Percentiles rank a stretch among this genome's conserved stretches.
Conservation (phyloP, 139 green algal species). For the Chlamydomonas schloesseri region DNA sequence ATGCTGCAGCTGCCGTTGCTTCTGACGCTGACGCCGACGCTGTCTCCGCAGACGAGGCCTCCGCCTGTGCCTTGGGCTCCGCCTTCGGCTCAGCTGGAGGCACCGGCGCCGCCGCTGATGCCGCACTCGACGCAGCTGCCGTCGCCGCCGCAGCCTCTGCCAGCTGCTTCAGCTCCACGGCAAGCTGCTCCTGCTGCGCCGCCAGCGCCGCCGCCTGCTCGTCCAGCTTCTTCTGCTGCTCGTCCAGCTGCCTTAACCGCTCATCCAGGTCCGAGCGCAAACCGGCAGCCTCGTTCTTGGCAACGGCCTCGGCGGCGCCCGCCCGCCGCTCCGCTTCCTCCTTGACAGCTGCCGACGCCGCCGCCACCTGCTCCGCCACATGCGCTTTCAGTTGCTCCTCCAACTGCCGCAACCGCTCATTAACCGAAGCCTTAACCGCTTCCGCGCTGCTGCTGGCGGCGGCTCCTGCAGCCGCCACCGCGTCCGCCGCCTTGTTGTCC, state of each 20-base stretch:
- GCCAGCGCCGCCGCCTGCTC: not conserved
- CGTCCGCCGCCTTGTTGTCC: not conserved
- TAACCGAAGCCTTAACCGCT: not conserved
- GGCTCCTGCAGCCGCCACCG: no score
- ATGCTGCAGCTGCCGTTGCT: no score
- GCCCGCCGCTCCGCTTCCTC: not conserved
- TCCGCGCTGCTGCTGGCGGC: not conserved
- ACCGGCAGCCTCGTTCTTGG: not conserved
- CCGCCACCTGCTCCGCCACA: not conserved
- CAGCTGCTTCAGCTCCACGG: not conserved
- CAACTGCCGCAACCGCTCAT: not conserved
- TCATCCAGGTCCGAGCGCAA: no score
- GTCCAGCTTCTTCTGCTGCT: not conserved
- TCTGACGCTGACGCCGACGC: no score
- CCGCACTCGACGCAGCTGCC: no score
- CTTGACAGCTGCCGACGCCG: not conserved
- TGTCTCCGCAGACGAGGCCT: no score
- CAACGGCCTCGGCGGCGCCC: not conserved
- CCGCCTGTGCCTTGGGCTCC: no score
- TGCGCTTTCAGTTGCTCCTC: slow-evolving; percentile 10
- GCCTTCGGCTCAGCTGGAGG: no score
- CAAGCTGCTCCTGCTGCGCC: not conserved
- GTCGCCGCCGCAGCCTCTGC: no score
- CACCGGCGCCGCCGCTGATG: no score
- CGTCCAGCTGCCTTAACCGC: not conserved